These are phyloP conservation scores for Myxozyma vanderwaltii DNA, from an alignment of 805 yeast species.

Conservation along the genomic window DNA sequence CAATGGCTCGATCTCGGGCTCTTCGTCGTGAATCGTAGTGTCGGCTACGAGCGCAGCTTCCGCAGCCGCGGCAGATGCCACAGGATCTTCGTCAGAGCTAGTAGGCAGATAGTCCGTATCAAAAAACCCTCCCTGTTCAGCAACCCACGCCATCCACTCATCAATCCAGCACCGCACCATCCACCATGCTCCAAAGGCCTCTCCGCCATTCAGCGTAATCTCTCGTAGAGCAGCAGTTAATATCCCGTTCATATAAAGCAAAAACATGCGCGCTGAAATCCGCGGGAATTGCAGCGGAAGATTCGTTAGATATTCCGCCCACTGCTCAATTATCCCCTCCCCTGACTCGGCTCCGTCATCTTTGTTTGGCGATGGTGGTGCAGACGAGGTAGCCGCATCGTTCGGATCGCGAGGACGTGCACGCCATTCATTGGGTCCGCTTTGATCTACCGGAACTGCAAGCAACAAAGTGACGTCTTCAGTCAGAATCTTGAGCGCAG, in stretches of 20 bases:
- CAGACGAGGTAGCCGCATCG: slow-evolving; percentile 13
- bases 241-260: slow-evolving; percentile 55
- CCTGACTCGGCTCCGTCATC: slow-evolving; percentile 15
- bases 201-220: slow-evolving; percentile 58
- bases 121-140: slow-evolving; percentile 51
- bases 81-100: not conserved
- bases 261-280: slow-evolving; percentile 58
- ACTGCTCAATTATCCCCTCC: slow-evolving; percentile 39
- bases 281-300: slow-evolving; percentile 53
- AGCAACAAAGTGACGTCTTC: slow-evolving; percentile 40
- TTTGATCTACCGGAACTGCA: slow-evolving; percentile 3
- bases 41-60: not conserved
- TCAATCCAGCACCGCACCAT: slow-evolving; percentile 71
- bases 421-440: not conserved
- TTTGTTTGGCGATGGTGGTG: not conserved
- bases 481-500: slow-evolving; percentile 37
- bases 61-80: slow-evolving; percentile 2
- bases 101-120: slow-evolving; percentile 16
- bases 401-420: not conserved
- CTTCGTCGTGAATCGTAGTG: not conserved
- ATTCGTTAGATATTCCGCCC: slow-evolving; percentile 47
- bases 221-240: slow-evolving; percentile 64
- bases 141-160: slow-evolving; percentile 68
- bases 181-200: slow-evolving; percentile 76
- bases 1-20: slow-evolving; percentile 5